These are phyloP conservation scores for Coniosporium tulheliwenetii DNA, from an alignment of 2,329 filamentous ascomycete species.

Conservation along the genomic window DNA sequence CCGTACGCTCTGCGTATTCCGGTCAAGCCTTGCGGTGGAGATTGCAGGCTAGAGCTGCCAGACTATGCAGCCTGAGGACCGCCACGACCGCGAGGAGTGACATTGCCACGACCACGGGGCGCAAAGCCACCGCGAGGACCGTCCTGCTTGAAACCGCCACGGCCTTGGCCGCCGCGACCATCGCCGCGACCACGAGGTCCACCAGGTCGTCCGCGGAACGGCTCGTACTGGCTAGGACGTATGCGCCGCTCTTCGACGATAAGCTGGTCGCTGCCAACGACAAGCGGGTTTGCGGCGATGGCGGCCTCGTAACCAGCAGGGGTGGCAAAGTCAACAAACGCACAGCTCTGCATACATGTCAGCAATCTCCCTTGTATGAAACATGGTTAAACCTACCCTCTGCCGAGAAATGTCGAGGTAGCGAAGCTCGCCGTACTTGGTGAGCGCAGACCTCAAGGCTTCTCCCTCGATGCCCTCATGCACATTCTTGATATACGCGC, in stretches of 20 bases:
- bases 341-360: constrained; percentile 56
- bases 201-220: constrained; percentile 20
- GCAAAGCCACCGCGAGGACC: constrained; percentile 52
- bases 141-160: constrained; percentile 54
- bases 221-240: constrained; percentile 18
- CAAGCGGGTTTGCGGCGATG: constrained; percentile 69
- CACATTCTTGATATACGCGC: constrained; percentile 93
- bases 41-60: no score
- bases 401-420: constrained; percentile 49
- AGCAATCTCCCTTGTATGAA: background rate
- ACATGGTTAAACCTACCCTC: constrained; percentile 47
- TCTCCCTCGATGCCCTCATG: constrained; percentile 70
- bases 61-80: constrained; percentile 8
- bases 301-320: constrained; percentile 71
- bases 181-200: constrained; percentile 21
- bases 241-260: constrained; percentile 78
- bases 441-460: constrained; percentile 54
- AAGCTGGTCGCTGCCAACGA: constrained; percentile 67
- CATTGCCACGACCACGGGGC: constrained; percentile 19
- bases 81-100: constrained; percentile 11
- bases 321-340: constrained; percentile 86
- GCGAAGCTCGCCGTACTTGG: constrained; percentile 49
- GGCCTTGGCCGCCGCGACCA: constrained; percentile 51
- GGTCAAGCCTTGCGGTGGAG: no score
- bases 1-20: no score